Percentiles rank a stretch among this genome's conserved stretches.
phyloP scores from a whole-genome alignment of 2,329 filamentous ascomycete species.

The Colletotrichum orchidophilum region DNA sequence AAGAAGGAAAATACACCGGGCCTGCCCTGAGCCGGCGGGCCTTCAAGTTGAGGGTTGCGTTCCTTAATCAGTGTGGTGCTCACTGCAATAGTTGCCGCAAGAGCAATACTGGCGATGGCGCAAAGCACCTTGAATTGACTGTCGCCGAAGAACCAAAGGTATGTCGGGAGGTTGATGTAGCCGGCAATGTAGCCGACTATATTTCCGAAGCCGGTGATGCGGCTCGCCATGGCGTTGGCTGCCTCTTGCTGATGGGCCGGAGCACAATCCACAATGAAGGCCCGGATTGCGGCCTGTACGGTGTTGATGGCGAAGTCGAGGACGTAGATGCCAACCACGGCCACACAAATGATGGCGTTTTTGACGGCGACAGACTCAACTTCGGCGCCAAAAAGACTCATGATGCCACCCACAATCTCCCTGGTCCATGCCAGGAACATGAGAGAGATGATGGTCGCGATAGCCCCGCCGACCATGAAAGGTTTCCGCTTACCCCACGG shows the following conservation, averaged over 20 bases:
- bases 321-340: constrained; percentile 87
- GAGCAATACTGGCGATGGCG: constrained; percentile 80
- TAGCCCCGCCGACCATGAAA: constrained; percentile 78
- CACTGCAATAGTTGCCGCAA: constrained; percentile 74
- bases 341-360: constrained; percentile 76
- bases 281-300: constrained; percentile 91
- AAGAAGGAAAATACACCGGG: constrained; percentile 83
- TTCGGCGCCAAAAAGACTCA: constrained; percentile 77
- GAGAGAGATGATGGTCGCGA: constrained; percentile 73
- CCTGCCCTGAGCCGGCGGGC: constrained; percentile 65
- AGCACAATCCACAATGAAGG: constrained; percentile 93
- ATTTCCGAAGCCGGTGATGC: constrained; percentile 87
- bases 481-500: constrained; percentile 83
- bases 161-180: constrained; percentile 79
- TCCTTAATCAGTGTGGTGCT: constrained; percentile 78
- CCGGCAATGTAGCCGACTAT: constrained; percentile 91
- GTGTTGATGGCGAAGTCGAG: constrained; percentile 97
- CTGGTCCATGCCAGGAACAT: constrained; percentile 78
- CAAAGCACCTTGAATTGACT: constrained; percentile 95
- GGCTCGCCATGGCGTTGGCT: constrained; percentile 93
- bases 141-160: constrained; percentile 82
- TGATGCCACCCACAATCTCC: constrained; percentile 74
- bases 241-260: constrained; percentile 93
- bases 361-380: constrained; percentile 72
- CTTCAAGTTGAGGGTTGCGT: constrained; percentile 80